Base-by-base conservation (phyloP, 345 rosid genomes). In the Eucalyptus curtisii region DNA sequence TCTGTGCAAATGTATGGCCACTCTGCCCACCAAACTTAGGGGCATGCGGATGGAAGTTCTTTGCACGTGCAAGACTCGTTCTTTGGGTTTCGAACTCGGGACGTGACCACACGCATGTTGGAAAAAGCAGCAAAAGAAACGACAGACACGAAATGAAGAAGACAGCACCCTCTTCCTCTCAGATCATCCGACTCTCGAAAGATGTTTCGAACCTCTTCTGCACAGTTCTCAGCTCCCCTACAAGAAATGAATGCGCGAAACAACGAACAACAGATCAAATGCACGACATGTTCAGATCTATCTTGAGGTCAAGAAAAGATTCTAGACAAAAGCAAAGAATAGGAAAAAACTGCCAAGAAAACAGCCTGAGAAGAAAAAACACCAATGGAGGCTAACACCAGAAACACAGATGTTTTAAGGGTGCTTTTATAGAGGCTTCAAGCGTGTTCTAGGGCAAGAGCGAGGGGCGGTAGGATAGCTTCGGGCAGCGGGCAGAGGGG, bases 11-110 rank as follows among this genome's bases (percentile, higher is more conserved):
- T 52, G 91, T 61, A 91, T 93, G 94, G 94, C 94, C 94, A 93
- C 90, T 37, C 40, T 93, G 93, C 90, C 85, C 94, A 93, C 86
- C 5, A 19, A 49, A 25, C 31, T 45, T 37, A 5, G 86, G 90
- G 88, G 86, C 94, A 91, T 66, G 92, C 93, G 94, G 93, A 93
- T 93, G 94, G 94, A 93, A 92, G 94, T 90, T n/a, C 64, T 92
- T 91, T 87, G 94, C 94, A 92, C 94, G 59, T 53, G 48, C 82
- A 2, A 20, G 47, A 76, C 82, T 19, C 13, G 45, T 20, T 37
- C 27, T 20, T 71, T 11, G 30, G 42, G 6, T 76, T 40, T 27
- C 19, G 24, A 19, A 64, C 37, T 4, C 37, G 37, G 76, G 68
- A 40, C 22, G 22, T 42, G 16, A 79, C 33, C 85, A 37, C 16